A percentile compares a stretch with the other conserved stretches of the same genome.
phyloP scores from a whole-genome alignment of 345 rosid genomes.

The Bruguiera sexangula region DNA sequence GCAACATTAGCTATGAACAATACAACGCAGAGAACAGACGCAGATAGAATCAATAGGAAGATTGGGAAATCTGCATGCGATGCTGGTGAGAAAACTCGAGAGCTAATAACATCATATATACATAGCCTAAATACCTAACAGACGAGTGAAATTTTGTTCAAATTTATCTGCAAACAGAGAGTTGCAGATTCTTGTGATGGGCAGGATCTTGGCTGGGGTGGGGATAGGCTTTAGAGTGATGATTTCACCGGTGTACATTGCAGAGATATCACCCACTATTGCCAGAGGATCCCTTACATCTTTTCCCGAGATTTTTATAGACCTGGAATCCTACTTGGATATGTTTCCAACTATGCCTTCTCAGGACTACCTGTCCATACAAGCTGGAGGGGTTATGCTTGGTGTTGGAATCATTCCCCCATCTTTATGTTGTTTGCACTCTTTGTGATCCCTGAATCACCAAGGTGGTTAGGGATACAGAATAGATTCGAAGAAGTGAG shows the following conservation, averaged over 20 bases:
- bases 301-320: constrained; percentile 25
- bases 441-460: constrained; percentile 29
- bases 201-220: constrained; percentile 24
- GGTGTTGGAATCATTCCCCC: constrained; percentile 26
- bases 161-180: too few species aligned
- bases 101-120: too few species aligned
- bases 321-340: constrained; percentile 24
- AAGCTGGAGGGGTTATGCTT: constrained; percentile 32
- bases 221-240: constrained; percentile 27
- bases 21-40: too few species aligned
- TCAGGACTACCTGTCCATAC: constrained; percentile 21
- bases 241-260: constrained; percentile 29
- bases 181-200: not conserved
- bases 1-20: too few species aligned
- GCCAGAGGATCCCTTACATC: constrained; percentile 26
- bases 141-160: too few species aligned
- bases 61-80: too few species aligned
- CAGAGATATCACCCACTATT: constrained; percentile 25
- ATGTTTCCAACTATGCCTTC: constrained; percentile 23
- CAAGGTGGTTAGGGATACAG: constrained; percentile 27
- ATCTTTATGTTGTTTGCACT: constrained; percentile 20
- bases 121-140: too few species aligned
- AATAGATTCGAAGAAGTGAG: constrained; percentile 23
- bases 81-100: too few species aligned
- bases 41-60: too few species aligned